A percentile compares a stretch with the other conserved stretches of the same genome.
phyloP scores from a whole-genome alignment of 2,329 filamentous ascomycete species.

The Colletotrichum sansevieriae region DNA sequence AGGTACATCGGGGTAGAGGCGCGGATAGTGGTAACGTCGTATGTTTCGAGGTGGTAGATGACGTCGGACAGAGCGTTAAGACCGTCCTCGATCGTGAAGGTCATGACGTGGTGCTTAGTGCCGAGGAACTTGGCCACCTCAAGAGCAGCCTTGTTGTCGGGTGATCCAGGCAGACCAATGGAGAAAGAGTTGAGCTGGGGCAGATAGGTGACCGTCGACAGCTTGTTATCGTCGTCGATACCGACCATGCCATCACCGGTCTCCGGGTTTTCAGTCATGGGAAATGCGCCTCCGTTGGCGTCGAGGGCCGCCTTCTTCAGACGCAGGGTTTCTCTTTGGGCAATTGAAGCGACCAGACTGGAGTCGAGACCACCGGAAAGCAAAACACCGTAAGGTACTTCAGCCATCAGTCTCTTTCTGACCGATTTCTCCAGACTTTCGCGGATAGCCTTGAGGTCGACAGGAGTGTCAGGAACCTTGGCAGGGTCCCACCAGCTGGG shows the following conservation, averaged over 20 bases:
- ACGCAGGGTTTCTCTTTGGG: conserved; percentile 89
- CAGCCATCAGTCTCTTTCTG: conserved; percentile 97
- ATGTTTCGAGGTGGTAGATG: conserved; percentile 97
- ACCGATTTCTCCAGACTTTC: conserved; percentile 90
- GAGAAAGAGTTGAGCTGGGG: conserved; percentile 99
- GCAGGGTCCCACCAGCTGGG: conserved; percentile 91
- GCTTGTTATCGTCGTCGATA: conserved; percentile 91
- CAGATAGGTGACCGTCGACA: conserved; percentile 90
- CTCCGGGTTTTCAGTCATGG: conserved; percentile 67
- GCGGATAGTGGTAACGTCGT: conserved; percentile 98
- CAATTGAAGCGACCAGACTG: conserved; percentile 93
- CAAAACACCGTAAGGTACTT: conserved; percentile 96
- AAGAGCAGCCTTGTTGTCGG: conserved; percentile 90
- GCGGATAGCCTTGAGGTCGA: conserved; percentile 87
- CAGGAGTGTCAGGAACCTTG: conserved; percentile 81
- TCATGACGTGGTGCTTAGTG: conserved; percentile 98
- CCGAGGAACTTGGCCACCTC: conserved; percentile 97
- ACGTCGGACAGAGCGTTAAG: conserved; percentile 97
- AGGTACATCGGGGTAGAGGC: conserved; percentile 99
- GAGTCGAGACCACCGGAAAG: conserved; percentile 97
- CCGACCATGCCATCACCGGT: conserved; percentile 83
- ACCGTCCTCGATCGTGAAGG: conserved; percentile 97
- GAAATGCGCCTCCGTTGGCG: conserved; percentile 59
- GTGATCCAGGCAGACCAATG: conserved; percentile 92
- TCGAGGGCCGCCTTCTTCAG: conserved; percentile 75